Base-by-base conservation (phyloP, 768 basidiomycete genomes). In the Russula griseocarnosa region DNA sequence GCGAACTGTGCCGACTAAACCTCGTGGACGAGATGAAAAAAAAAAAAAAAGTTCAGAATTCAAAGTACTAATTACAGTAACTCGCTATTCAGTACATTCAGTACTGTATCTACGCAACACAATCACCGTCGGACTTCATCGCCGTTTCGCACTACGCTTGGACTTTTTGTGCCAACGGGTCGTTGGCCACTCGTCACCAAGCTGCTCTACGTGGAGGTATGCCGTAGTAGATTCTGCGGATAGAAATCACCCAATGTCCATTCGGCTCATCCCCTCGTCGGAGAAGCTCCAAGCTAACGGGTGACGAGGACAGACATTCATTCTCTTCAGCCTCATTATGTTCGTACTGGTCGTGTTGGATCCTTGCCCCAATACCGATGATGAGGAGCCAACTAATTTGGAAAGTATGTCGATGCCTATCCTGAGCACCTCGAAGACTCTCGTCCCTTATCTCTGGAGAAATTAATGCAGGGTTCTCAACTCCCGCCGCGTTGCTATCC, bases 401-500 rank as follows among this genome's bases (percentile, higher is more conserved):
- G 83, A 76, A 82, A 83, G 77, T 84, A 83, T 68, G 81, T 84
- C 69, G 74, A 75, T 36, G 28, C 9, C 44, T 13, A 28, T 28
- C 28, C 42, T 44, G 42, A 22, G 0, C 36, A 36, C 13, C 13
- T 36, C 36, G 36, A 63, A 81, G 81, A 73, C 71, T 76, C 77
- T 81, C 81, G 1, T 81, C 82, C 2, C 69, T 82, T 58, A 76
- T 77, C 6, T 77, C 6, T 75, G 72, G 73, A 66, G 70, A 61
- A 83, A 79, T 71, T 71, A 77, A 65, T 72, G 74, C 68, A 76
- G 76, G 24, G 87, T 90, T 70, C 75, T 93, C 67, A 85, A 88
- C 75, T 94, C 86, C 84, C 81, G 94, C 71, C 86, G 83, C 70
- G 81, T 89, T 71, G 71, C 77, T 66, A 86, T 92, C 66, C 55